Conservation (phyloP, 2,329 filamentous ascomycete species). For the Purpureocillium takamizusanense region DNA sequence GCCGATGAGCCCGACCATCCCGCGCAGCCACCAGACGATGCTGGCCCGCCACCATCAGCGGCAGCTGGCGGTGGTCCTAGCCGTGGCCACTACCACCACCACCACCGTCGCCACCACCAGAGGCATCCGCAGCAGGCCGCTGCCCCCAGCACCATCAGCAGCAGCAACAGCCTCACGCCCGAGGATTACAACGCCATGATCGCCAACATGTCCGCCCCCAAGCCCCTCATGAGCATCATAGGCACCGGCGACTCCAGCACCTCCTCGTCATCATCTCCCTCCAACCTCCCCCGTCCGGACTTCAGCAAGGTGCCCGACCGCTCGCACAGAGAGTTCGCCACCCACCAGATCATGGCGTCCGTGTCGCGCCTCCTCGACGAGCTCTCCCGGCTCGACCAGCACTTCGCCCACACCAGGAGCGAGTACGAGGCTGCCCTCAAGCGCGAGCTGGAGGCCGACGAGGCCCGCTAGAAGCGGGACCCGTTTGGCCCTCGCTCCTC, state of each 20-base stretch:
- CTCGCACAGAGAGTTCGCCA: constrained; percentile 12
- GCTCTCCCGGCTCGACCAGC: constrained; percentile 14
- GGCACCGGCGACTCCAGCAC: constrained; percentile 4
- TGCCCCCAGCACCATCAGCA: background rate
- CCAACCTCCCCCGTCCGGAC: constrained; percentile 9
- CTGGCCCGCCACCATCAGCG: no score
- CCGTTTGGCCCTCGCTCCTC: no score
- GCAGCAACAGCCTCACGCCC: background rate
- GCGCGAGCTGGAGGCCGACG: constrained; percentile 9
- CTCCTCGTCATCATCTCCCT: no score
- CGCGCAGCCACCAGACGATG: background rate
- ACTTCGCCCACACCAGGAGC: constrained; percentile 8
- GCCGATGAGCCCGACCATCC: constrained; percentile 7
- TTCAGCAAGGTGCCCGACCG: constrained; percentile 7
- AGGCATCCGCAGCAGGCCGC: background rate
- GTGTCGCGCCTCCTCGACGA: constrained; percentile 10
- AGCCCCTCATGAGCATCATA: constrained; percentile 2
- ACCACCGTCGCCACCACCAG: background rate
- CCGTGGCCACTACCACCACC: background rate
- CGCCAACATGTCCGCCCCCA: constrained; percentile 15
- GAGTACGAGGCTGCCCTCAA: constrained; percentile 13
- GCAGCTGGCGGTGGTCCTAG: no score
- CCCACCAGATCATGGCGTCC: constrained; percentile 11
- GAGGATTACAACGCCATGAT: constrained; percentile 16
- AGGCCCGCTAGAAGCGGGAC: no score